Evolutionary conservation across 2,329 filamentous ascomycete species (phyloP).

Genomic region (Achaetomium macrosporum): DNA sequence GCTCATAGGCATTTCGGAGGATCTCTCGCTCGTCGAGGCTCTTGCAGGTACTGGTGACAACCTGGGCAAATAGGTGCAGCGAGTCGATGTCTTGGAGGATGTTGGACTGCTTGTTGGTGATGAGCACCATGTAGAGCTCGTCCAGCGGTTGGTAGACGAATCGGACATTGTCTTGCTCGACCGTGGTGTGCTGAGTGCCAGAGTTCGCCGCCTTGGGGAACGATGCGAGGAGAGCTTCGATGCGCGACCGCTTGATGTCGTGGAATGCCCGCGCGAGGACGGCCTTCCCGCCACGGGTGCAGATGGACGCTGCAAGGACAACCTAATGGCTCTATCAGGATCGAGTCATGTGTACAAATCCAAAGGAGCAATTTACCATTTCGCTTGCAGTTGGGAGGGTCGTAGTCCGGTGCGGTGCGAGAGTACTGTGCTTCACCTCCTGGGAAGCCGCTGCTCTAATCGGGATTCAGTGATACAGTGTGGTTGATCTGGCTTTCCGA

Average conservation of each 20-base stretch:
- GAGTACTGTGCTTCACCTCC: conserved; percentile 15
- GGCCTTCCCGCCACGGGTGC: conserved; percentile 95
- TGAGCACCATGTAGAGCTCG: conserved; percentile 98
- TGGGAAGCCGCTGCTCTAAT: conserved; percentile 1
- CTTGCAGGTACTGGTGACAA: conserved; percentile 94
- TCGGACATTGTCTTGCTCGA: conserved; percentile 98
- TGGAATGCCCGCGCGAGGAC: conserved; percentile 97
- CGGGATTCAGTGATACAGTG: conserved; percentile 17
- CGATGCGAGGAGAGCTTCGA: conserved; percentile 92
- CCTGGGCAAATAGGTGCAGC: conserved; percentile 93
- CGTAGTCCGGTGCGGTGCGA: conserved; percentile 5
- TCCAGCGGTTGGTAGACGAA: conserved; percentile 99
- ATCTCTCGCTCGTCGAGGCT: conserved; percentile 95
- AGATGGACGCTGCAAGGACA: conserved; percentile 97
- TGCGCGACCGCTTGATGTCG: conserved; percentile 93
- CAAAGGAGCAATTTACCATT: conserved; percentile 32
- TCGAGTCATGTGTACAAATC: background rate
- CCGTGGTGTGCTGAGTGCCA: conserved; percentile 93
- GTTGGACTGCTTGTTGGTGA: conserved; percentile 99
- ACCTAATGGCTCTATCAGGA: conserved; percentile 54
- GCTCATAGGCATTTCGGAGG: conserved; percentile 86
- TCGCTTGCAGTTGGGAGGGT: conserved; percentile 26
- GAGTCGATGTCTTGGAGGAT: conserved; percentile 99
- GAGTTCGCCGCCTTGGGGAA: conserved; percentile 97
- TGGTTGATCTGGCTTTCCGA: conserved; percentile 22